Evolutionary conservation across 805 yeast genomes (phyloP), one percentile per base, ranked within the genome.

Genomic region (Kuraishia cidri): DNA sequence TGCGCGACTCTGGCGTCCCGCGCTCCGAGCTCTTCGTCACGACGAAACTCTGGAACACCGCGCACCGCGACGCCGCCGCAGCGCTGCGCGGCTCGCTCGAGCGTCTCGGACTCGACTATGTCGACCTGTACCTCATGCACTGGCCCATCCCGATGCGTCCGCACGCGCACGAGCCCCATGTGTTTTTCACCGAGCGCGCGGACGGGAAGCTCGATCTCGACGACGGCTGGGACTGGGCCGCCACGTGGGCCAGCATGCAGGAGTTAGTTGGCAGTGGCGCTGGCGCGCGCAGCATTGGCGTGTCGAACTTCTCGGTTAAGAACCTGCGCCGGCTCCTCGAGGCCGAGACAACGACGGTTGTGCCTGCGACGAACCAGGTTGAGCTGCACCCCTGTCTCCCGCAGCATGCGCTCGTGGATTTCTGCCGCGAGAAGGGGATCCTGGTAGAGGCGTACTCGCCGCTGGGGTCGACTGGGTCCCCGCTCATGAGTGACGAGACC

Each of bases 401-500:
- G 29, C 90, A 83, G 52, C 62, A 54, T 6, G 77, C 76, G 41
- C 62, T 83, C 39, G 48, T 69, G 20, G 66, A 69, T 20, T 79
- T 50, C 53, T 66, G 76, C 48, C 57, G 63, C 33, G 49, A 58
- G 19, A 62, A 81, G 41, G 69, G 63, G 40, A 78, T 79, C 41
- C 54, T 63, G 20, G 56, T 79, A 30, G 82, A 80, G 52, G 94
- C 92, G 8, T 85, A 82, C 59, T 77, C 86, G 22, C 94, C 94
- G 19, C 62, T 84, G 44, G 90, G 87, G 10, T 68, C 80, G 15
- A 58, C 61, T 5, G 69, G 67, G 38, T 69, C 79, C 14, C 79
- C 82, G 8, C 39, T 74, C 6, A 54, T 75, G 40, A 50, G 56
- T 21, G 64, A 75, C 40, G 60, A 58, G 22, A 53, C 59, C 4